Evolutionary conservation across 2,329 filamentous ascomycete genomes (phyloP), one percentile per base, ranked within the genome.

Genomic region (Beauveria brongniartii): DNA sequence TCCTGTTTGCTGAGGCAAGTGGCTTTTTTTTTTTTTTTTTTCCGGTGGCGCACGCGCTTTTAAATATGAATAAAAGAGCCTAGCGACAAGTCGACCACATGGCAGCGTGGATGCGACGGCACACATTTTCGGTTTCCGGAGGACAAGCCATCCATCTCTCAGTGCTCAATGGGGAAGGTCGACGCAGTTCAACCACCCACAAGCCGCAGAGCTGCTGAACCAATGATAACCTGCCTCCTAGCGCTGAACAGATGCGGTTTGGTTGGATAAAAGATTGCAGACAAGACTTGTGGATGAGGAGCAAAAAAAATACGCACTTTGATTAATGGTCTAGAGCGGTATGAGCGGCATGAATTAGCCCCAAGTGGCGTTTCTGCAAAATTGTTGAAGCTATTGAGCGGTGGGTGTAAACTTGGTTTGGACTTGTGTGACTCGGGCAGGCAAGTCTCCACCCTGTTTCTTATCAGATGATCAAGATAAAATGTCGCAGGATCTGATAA

Each of bases 391-490:
- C 30, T n/a, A 40, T 34, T 28, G 41, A 51, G 26, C 30, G 18
- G 28, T 51, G 48, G 9, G 14, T 18, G 24, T 24, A 24, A 24
- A 24, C 24, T 24, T 24, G 24, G 8, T 8, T 30, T 30, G 28
- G 16, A 26, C 3, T 50, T 43, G 16, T 50, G 16, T 18, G 16
- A 43, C 26, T 5, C 26, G 12, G 47, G 26, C 26, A 51, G n/a
- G 46, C 47, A 26, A n/a, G 51, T 34, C 28, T 22, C 59, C 59
- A 61, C 59, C 16, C 22, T 6, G 10, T 8, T 30, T 44, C 51
- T 62, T 62, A 62, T 62, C 61, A 62, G 61, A 62, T 62, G 61
- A 62, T 62, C 61, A 62, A 62, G 61, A 62, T 62, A 62, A 62
- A 62, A 55, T 54, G 34, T 41, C 48, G 26, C 55, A 50, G 48